These are phyloP conservation scores for Triangularia setosa DNA, from an alignment of 2,329 filamentous ascomycete species.

Conservation along the genomic window DNA sequence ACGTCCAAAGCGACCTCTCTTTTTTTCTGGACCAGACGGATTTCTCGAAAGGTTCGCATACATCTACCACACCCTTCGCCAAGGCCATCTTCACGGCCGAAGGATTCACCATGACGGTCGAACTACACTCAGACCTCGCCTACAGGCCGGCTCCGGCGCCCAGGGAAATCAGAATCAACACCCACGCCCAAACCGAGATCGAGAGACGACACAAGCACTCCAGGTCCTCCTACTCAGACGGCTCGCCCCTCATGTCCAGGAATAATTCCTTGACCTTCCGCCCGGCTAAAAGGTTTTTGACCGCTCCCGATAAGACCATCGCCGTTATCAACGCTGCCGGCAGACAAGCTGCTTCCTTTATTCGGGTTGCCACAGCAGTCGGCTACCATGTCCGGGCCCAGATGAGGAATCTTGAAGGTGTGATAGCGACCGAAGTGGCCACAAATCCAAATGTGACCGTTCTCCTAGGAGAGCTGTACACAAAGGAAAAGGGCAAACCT, in stretches of 20 bases:
- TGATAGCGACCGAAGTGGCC: conserved; percentile 83
- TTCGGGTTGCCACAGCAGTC: conserved; percentile 87
- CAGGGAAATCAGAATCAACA: conserved; percentile 27
- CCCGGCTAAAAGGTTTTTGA: conserved; percentile 56
- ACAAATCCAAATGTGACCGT: conserved; percentile 71
- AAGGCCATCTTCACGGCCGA: background rate
- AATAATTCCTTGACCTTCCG: conserved; percentile 61
- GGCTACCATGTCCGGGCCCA: conserved; percentile 93
- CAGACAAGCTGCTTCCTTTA: conserved; percentile 90
- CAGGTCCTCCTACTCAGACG: conserved; percentile 58
- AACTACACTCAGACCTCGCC: conserved; percentile 33
- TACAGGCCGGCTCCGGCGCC: conserved; percentile 35
- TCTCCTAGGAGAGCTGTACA: conserved; percentile 62
- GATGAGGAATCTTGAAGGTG: conserved; percentile 78
- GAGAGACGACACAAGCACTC: conserved; percentile 55
- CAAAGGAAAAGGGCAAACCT: conserved; percentile 42
- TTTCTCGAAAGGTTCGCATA: too few relatives aligned
- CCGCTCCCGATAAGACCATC: conserved; percentile 69
- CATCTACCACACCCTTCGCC: background rate
- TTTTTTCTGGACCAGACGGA: background rate
- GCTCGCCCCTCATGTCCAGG: conserved; percentile 53
- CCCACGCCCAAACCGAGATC: conserved; percentile 17
- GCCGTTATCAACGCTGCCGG: conserved; percentile 95
- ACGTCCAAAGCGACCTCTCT: background rate
- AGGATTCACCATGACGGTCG: conserved; percentile 30